These are phyloP conservation scores for Mariannaea sp. DNA, from an alignment of 2,329 filamentous ascomycete species.

Conservation along the genomic window DNA sequence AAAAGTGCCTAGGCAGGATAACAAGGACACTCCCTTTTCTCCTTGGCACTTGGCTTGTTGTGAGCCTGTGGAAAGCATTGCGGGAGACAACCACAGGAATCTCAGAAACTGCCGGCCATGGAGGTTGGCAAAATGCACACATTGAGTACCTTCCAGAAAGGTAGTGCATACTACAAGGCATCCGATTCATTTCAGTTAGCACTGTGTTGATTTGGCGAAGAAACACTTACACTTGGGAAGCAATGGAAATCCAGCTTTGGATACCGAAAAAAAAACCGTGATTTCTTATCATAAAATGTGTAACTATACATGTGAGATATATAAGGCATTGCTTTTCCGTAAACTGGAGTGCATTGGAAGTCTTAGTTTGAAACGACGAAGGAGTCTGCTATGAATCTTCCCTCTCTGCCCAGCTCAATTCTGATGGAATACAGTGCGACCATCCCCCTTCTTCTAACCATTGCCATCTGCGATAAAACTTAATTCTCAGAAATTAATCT, in stretches of 20 bases:
- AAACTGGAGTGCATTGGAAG: neutral
- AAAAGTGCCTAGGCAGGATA: too few species aligned
- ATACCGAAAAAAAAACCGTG: neutral
- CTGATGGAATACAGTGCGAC: conserved; percentile 6
- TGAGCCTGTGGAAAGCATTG: too few species aligned
- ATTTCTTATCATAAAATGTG: neutral
- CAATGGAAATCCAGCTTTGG: neutral
- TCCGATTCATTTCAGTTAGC: too few species aligned
- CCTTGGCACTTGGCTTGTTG: too few species aligned
- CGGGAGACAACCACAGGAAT: too few species aligned
- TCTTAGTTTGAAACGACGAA: conserved; percentile 1
- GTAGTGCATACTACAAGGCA: too few species aligned
- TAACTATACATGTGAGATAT: neutral
- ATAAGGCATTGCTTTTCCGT: neutral
- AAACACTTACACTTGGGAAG: too few species aligned
- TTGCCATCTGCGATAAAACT: neutral
- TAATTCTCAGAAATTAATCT: conserved; percentile 5
- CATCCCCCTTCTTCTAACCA: neutral
- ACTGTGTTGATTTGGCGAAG: too few species aligned
- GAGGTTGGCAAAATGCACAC: too few species aligned
- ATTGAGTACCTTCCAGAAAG: too few species aligned
- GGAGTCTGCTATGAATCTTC: neutral
- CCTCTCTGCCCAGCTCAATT: neutral
- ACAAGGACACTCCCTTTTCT: too few species aligned
- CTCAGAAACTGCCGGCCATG: too few species aligned